These are phyloP conservation scores for Mycena filopes DNA, from an alignment of 768 basidiomycete species.

Conservation along the genomic window DNA sequence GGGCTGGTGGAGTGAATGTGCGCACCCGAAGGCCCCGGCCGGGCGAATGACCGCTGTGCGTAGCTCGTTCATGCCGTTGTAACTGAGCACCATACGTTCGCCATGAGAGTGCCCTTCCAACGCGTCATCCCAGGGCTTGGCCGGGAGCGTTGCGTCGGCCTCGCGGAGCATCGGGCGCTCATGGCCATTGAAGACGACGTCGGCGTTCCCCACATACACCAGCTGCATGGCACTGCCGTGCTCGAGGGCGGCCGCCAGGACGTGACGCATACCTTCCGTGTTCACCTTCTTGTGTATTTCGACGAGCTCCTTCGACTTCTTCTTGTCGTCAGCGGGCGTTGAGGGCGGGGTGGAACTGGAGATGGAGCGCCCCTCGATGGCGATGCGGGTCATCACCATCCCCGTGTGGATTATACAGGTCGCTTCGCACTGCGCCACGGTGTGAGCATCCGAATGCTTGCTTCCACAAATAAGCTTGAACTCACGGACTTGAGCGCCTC, in stretches of 20 bases:
- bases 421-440: constrained; percentile 41
- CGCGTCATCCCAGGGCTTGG: neutral
- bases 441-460: too few species aligned
- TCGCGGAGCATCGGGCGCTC: constrained; percentile 20
- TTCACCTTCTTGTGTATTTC: neutral
- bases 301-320: neutral
- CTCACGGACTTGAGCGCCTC: constrained; percentile 50
- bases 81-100: constrained; percentile 26
- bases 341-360: neutral
- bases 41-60: constrained; percentile 22
- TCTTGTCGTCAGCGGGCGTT: constrained; percentile 51
- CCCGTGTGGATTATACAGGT: constrained; percentile 65
- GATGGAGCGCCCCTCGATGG: constrained; percentile 42
- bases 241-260: constrained; percentile 12
- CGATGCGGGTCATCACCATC: constrained; percentile 49
- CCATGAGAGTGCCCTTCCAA: neutral
- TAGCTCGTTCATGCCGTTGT: constrained; percentile 9
- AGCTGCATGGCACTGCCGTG: constrained; percentile 9
- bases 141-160: neutral
- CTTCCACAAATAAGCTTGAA: too few species aligned
- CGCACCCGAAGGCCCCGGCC: constrained; percentile 13
- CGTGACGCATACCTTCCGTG: constrained; percentile 14
- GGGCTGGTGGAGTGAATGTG: neutral
- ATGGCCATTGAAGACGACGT: constrained; percentile 10
- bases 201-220: constrained; percentile 13